Evolutionary conservation across 169 alveolate genomes (phyloP), one percentile per base, ranked within the genome.

Genomic region (Perkinsus chesapeaki): DNA sequence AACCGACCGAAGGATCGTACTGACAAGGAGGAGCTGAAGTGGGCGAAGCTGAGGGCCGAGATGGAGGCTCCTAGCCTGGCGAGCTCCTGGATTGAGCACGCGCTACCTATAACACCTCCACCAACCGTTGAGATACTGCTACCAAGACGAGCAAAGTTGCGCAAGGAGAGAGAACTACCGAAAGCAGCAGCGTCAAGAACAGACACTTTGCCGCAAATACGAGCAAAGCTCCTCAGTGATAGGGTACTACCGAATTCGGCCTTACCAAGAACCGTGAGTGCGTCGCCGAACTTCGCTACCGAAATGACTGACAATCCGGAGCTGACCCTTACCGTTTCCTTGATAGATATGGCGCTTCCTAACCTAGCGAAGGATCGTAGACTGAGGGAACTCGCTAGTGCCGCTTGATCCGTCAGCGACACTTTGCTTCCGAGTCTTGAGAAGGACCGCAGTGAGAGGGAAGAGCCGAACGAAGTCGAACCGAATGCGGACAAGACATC

Each of bases 1-100:
- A 91, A 91, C 37, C 92, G 92, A n/a, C 60, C 92, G 92, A 36
- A 90, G 92, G 47, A 34, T 39, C 92, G 92, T 5, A 90, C 39
- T 31, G 92, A 90, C 48, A 90, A 16, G n/a, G 92, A 23, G 39
- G 47, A 34, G 39, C 92, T 39, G 48, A 12, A 31, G 10, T 20
- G n/a, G 39, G 39, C 92, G 39, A 36, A 90, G 92, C 39, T 39
- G 47, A 90, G n/a, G 20, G 39, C 39, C 47, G 92, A 90, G 47
- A 90, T 12, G n/a, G 39, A 16, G 1, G 39, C 92, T 36, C 92
- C 39, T 12, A 27, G n/a, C 0, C 39, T 39, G n/a, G 39, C 19
- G 7, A 36, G 39, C 47, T 27, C 39, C 31, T 39, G 92, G 47
- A 38, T 3, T n/a, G 92, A 90, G 20, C 36, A 20, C 39, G 39